These are phyloP conservation scores for Rhizoclosmatium globosum DNA, from an alignment of 192 early-diverging fungal genomes.

Conservation along the genomic window DNA sequence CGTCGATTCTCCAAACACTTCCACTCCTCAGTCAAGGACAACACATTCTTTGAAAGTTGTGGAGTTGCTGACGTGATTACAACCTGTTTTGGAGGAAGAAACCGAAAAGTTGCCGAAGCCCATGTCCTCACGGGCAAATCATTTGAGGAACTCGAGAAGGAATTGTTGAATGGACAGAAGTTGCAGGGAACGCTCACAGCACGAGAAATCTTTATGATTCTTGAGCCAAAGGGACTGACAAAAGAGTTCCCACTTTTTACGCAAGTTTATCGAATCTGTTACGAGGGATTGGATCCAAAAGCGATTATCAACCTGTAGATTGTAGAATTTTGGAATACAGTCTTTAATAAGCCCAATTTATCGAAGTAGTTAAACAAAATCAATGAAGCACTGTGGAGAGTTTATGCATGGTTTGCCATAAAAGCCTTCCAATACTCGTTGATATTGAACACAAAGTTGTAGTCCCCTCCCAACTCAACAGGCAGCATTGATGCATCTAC, in stretches of 20 bases:
- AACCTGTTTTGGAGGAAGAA: conserved; percentile 96
- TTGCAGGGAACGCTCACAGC: conserved; percentile 94
- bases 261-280: conserved; percentile 91
- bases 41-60: conserved; percentile 97
- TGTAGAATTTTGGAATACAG: conserved; percentile 62
- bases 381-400: neutral
- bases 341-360: conserved; percentile 88
- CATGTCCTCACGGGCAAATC: conserved; percentile 91
- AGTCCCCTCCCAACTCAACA: conserved; percentile 74
- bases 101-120: conserved; percentile 92
- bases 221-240: conserved; percentile 64
- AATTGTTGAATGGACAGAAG: conserved; percentile 96
- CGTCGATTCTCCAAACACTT: conserved; percentile 89
- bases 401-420: neutral
- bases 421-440: conserved; percentile 72
- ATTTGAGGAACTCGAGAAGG: conserved; percentile 89
- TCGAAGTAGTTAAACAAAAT: neutral
- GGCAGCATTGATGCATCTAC: conserved; percentile 66
- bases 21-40: conserved; percentile 82
- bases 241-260: conserved; percentile 89
- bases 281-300: conserved; percentile 74
- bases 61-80: conserved; percentile 96
- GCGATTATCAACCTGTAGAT: conserved; percentile 68
- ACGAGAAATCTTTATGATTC: conserved; percentile 84
- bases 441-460: conserved; percentile 71